A percentile compares a stretch with the other conserved stretches of the same genome.
Conservation (phyloP, 805 yeast genomes). For the Saccharomycopsis guyanensis region DNA sequence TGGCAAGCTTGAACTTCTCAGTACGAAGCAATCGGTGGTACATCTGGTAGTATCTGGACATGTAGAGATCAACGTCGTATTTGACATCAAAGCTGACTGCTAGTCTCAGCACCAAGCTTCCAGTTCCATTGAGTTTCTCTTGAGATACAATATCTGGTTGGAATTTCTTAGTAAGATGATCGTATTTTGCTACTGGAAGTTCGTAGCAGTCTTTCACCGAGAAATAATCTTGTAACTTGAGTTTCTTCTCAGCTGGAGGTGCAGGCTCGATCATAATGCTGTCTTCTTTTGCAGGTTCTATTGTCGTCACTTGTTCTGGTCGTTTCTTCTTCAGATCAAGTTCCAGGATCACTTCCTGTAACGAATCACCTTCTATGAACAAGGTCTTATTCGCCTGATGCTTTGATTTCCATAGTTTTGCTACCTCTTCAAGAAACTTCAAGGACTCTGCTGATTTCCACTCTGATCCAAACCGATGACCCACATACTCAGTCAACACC, state of each 20-base stretch:
- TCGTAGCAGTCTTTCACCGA: slow-evolving; percentile 47
- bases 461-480: slow-evolving; percentile 71
- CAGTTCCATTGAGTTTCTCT: slow-evolving; percentile 11
- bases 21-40: slow-evolving; percentile 69
- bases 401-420: slow-evolving; percentile 60
- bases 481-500: slow-evolving; percentile 65
- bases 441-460: slow-evolving; percentile 72
- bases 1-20: slow-evolving; percentile 47
- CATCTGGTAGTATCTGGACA: slow-evolving; percentile 51
- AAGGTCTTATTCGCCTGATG: slow-evolving; percentile 73
- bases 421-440: slow-evolving; percentile 66
- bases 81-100: slow-evolving; percentile 21
- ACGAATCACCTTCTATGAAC: slow-evolving; percentile 71
- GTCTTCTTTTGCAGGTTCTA: slow-evolving; percentile 2
- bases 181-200: slow-evolving; percentile 60
- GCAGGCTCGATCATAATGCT: slow-evolving; percentile 4
- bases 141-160: slow-evolving; percentile 24
- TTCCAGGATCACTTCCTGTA: slow-evolving; percentile 58
- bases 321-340: slow-evolving; percentile 29
- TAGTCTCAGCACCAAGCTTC: slow-evolving; percentile 8
- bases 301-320: slow-evolving; percentile 23
- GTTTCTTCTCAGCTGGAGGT: slow-evolving; percentile 6
- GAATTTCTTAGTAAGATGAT: slow-evolving; percentile 55
- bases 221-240: slow-evolving; percentile 19
- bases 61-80: slow-evolving; percentile 35